A percentile compares a stretch with the other conserved stretches of the same genome.
Conservation (phyloP, 2,329 filamentous ascomycete species). For the Talaromyces sp. region DNA sequence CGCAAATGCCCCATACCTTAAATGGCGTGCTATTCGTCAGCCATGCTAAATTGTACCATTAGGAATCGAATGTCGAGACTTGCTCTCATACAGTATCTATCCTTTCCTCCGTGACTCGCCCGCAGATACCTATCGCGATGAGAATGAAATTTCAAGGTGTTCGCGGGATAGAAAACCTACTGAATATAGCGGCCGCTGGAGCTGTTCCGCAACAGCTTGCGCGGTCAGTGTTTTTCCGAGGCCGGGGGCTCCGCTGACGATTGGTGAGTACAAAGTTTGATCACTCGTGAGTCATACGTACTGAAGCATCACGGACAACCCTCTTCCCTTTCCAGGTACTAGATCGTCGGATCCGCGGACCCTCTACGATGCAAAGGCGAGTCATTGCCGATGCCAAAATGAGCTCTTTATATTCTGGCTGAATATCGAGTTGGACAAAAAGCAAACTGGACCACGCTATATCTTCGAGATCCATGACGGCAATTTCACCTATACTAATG, state of each 20-base stretch:
- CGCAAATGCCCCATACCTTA: too few species aligned
- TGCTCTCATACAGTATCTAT: too few species aligned
- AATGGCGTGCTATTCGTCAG: too few species aligned
- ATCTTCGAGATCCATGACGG: constrained; percentile 21
- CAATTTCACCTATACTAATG: constrained; percentile 22
- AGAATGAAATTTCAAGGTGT: neutral
- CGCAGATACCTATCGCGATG: constrained; percentile 6
- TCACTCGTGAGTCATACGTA: neutral
- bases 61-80: too few species aligned
- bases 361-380: constrained; percentile 14
- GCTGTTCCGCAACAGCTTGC: constrained; percentile 22
- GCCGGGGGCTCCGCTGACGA: constrained; percentile 14
- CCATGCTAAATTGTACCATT: too few species aligned
- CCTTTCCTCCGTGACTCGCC: too few species aligned
- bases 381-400: constrained; percentile 20
- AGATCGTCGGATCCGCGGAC: constrained; percentile 9
- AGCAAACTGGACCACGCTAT: constrained; percentile 21
- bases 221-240: constrained; percentile 18
- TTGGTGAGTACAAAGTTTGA: constrained; percentile 2
- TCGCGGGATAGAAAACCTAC: constrained; percentile 17
- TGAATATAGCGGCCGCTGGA: constrained; percentile 21
- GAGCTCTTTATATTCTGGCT: too few species aligned
- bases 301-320: neutral
- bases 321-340: constrained; percentile 11
- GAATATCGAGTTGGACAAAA: too few species aligned